Percentiles rank a stretch among this genome's conserved stretches.
Conservation (phyloP, 805 yeast species). For the Kuraishia hungarica region DNA sequence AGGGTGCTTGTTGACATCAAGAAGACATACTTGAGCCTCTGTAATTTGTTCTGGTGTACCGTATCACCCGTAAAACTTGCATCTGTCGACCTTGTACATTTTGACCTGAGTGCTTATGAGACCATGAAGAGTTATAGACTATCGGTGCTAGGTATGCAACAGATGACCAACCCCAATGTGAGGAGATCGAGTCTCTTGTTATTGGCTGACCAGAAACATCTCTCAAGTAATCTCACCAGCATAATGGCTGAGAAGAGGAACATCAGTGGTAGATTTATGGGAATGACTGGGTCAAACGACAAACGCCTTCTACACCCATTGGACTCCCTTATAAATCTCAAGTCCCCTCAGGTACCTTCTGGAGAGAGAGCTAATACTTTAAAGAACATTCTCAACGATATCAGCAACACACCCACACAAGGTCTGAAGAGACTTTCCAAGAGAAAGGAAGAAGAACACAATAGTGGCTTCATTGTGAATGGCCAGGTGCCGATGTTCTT, state of each 20-base stretch:
- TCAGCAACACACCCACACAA: slow-evolving; percentile 21
- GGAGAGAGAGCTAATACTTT: slow-evolving; percentile 8
- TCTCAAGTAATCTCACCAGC: slow-evolving; percentile 15
- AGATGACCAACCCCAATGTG: slow-evolving; percentile 27
- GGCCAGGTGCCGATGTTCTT: slow-evolving; percentile 44
- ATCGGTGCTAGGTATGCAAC: slow-evolving; percentile 27
- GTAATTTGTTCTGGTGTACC: slow-evolving; percentile 24
- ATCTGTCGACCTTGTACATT: slow-evolving; percentile 12
- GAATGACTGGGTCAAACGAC: slow-evolving; percentile 5
- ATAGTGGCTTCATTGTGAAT: slow-evolving; percentile 36
- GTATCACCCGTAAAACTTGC: slow-evolving; percentile 14
- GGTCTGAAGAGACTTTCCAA: slow-evolving; percentile 20
- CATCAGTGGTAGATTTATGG: not conserved
- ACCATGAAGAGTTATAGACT: slow-evolving; percentile 22
- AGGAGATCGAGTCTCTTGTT: slow-evolving; percentile 32
- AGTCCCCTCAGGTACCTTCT: not conserved
- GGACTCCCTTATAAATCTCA: slow-evolving; percentile 19
- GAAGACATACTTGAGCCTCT: slow-evolving; percentile 21
- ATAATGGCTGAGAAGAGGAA: slow-evolving; percentile 4
- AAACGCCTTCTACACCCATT: slow-evolving; percentile 21
- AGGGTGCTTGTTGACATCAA: slow-evolving; percentile 22
- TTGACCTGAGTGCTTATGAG: slow-evolving; percentile 16
- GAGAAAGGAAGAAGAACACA: slow-evolving; percentile 10
- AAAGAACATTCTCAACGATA: slow-evolving; percentile 18
- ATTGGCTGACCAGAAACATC: slow-evolving; percentile 17